Conservation (phyloP, 768 basidiomycete genomes). For the Clathrus columnatus region DNA sequence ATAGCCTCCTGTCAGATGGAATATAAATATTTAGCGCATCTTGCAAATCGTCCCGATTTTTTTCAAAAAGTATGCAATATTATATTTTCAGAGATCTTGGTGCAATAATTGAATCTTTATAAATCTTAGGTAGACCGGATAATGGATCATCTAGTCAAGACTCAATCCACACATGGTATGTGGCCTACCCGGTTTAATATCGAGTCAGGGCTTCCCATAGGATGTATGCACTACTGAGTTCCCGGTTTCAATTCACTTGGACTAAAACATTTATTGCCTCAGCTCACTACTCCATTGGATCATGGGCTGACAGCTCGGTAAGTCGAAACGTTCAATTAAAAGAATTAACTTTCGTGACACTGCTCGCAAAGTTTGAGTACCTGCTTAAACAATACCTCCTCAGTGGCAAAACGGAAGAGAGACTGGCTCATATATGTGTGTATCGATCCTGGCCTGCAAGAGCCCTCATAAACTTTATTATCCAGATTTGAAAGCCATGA, state of each 20-base stretch:
- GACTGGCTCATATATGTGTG: conserved; percentile 18
- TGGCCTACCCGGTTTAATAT: conserved; percentile 53
- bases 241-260: background rate
- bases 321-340: background rate
- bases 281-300: conserved; percentile 46
- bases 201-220: conserved; percentile 33
- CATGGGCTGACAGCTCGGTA: conserved; percentile 54
- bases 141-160: conserved; percentile 37
- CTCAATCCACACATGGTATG: conserved; percentile 52
- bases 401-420: conserved; percentile 16
- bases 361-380: conserved; percentile 1
- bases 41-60: conserved; percentile 62
- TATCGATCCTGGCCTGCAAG: background rate
- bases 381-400: conserved; percentile 19
- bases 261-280: conserved; percentile 3
- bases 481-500: conserved; percentile 16
- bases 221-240: conserved; percentile 32
- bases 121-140: conserved; percentile 37
- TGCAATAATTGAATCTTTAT: background rate
- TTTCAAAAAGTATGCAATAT: conserved; percentile 33
- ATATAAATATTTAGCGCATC: conserved; percentile 72
- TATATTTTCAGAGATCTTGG: conserved; percentile 1
- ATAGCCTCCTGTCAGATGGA: conserved; percentile 78
- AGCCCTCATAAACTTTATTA: background rate
- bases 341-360: background rate